Base-by-base conservation (phyloP, 495 filamentous ascomycete genomes). In the Trypethelium eluteriae region DNA sequence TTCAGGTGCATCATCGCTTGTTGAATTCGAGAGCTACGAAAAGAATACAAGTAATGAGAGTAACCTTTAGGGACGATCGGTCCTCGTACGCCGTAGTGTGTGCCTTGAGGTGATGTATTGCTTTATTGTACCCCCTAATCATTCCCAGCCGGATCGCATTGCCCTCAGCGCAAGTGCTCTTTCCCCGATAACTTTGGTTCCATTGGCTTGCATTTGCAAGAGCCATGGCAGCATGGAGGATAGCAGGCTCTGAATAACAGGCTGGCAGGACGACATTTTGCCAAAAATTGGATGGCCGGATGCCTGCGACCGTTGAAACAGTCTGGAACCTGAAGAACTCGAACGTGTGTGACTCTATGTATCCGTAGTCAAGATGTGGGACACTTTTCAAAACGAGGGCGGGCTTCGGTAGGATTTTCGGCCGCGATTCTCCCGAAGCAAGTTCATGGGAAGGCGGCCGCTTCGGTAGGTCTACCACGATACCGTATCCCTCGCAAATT, bases 181-280 rank as follows among this genome's bases (percentile, higher is more conserved):
- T 53, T 53, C 49, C 49, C 18, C 49, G 49, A 53, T 9, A 18
- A 53, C 16, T 53, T 14, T 11, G 49, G 18, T 16, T 5, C 49
- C 49, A 53, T n/a, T 53, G 49, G 5, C 18, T 53, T 25, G 49
- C 49, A 18, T 18, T 53, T 5, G 49, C 49, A 18, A 53, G 49
- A 53, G 49, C 2, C 49, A 53, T 53, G 49, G 49, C 11, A 53
- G 49, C 49, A 53, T 53, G 49, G 18, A 53, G 49, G 18, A 53
- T 53, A 53, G 49, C 49, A 53, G 49, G 49, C 49, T 53, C 49
- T 53, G 49, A 53, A 53, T 53, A 25, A 53, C 49, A 53, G 49
- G 49, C 49, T 53, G 49, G 49, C 11, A 53, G 49, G 49, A 53
- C 49, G 49, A 53, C 11, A 5, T 53, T 53, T 53, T 53, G 49